Percentiles rank a stretch among this genome's conserved stretches.
phyloP scores from a whole-genome alignment of 495 filamentous ascomycete genomes.

The Glarea lozoyensis region DNA sequence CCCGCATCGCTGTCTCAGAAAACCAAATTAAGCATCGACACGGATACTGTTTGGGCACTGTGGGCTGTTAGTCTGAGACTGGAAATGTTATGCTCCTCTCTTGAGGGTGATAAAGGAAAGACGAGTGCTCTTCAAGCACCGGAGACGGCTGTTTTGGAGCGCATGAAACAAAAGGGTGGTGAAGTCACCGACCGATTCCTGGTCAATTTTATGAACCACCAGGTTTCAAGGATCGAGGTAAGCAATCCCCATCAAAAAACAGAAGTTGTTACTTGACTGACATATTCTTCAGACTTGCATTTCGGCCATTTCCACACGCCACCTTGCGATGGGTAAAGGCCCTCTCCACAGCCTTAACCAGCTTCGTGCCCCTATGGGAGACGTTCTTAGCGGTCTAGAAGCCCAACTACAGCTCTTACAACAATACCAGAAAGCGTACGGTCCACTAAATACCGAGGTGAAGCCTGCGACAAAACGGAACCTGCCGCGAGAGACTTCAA shows the following conservation, averaged over 20 bases:
- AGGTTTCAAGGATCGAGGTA: constrained; percentile 92
- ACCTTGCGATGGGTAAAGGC: constrained; percentile 43
- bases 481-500: too few relatives aligned
- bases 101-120: constrained; percentile 68
- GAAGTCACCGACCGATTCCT: constrained; percentile 82
- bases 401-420: constrained; percentile 36
- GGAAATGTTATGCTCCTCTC: constrained; percentile 81
- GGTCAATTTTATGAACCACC: constrained; percentile 82
- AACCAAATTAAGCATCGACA: constrained; percentile 46
- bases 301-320: constrained; percentile 55
- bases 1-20: constrained; percentile 23
- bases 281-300: constrained; percentile 37
- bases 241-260: constrained; percentile 22
- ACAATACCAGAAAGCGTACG: too few relatives aligned
- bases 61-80: constrained; percentile 86
- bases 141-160: constrained; percentile 71
- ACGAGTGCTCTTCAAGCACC: constrained; percentile 52
- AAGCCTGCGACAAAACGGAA: too few relatives aligned
- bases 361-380: constrained; percentile 40
- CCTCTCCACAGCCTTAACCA: constrained; percentile 31
- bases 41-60: constrained; percentile 75
- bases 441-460: too few relatives aligned
- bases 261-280: constrained; percentile 4
- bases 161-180: constrained; percentile 73
- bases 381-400: constrained; percentile 32